phyloP scores from a whole-genome alignment of 1,139 yeast species.

The Geotrichum fermentans region DNA sequence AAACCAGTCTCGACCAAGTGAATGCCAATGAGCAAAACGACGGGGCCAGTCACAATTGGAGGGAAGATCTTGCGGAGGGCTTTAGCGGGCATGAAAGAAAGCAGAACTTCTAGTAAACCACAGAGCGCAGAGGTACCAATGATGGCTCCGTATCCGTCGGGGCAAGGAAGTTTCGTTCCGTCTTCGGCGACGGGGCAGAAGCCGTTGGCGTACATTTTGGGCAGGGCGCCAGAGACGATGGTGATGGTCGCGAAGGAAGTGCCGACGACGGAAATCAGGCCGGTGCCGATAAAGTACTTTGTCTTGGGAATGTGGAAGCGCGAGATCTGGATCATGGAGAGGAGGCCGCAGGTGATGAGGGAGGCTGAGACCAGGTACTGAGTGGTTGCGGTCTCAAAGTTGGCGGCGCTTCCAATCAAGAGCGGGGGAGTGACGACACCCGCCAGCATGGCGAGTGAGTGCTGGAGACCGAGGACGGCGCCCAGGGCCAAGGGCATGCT shows the following conservation, averaged over 20 bases:
- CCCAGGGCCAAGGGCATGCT: conserved; percentile 78
- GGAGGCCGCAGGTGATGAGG: conserved; percentile 67
- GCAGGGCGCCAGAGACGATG: conserved; percentile 68
- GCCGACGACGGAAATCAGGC: conserved; percentile 82
- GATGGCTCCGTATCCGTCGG: conserved; percentile 83
- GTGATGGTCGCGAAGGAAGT: conserved; percentile 84
- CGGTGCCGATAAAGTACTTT: conserved; percentile 77
- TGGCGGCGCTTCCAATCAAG: conserved; percentile 57
- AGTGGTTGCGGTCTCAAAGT: conserved; percentile 47
- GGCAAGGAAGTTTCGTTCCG: conserved; percentile 65
- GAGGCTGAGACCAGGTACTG: conserved; percentile 77
- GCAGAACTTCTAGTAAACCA: conserved; percentile 62
- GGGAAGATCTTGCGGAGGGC: conserved; percentile 72
- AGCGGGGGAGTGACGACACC: conserved; percentile 87
- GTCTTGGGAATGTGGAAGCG: conserved; percentile 71
- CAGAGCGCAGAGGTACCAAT: conserved; percentile 76
- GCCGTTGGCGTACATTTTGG: conserved; percentile 74
- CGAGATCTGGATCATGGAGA: conserved; percentile 73
- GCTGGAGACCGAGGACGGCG: conserved; percentile 75
- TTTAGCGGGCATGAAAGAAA: conserved; percentile 73
- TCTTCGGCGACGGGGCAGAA: conserved; percentile 61
- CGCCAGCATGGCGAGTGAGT: conserved; percentile 82
- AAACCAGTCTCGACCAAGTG: conserved; percentile 65
- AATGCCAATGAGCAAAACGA: conserved; percentile 75
- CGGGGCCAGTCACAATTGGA: conserved; percentile 88